phyloP scores from a whole-genome alignment of 1,284 basidiomycete genomes.

The Trichosporon sp. region DNA sequence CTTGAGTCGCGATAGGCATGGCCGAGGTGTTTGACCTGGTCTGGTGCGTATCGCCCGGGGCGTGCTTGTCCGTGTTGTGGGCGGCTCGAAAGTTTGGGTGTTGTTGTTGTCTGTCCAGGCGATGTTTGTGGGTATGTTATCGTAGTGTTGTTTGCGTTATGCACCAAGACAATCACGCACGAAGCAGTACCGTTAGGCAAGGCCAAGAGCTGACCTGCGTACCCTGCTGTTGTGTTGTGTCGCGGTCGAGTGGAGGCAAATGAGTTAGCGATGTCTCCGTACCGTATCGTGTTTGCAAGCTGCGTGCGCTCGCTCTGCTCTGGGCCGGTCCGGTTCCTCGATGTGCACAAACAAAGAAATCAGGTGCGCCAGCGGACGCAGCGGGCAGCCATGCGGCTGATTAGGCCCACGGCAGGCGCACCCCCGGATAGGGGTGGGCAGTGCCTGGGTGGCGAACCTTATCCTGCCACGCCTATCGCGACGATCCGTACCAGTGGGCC shows the following conservation, averaged over 20 bases:
- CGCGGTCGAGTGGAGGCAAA: background rate
- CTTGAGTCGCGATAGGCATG: background rate
- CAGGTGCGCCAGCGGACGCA: background rate
- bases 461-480: background rate
- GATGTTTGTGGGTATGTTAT: too few species aligned
- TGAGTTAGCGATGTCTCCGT: background rate
- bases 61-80: background rate
- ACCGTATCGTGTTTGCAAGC: too few species aligned
- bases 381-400: background rate
- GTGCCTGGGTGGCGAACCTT: background rate
- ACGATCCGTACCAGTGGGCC: background rate
- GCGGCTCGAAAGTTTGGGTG: background rate
- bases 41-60: too few species aligned
- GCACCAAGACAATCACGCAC: background rate
- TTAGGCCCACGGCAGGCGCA: background rate
- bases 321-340: background rate
- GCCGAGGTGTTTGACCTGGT: too few species aligned
- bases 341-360: constrained; percentile 5
- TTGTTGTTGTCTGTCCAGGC: background rate
- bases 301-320: too few species aligned
- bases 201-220: too few species aligned
- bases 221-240: background rate
- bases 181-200: too few species aligned
- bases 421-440: too few species aligned
- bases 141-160: background rate